Percentiles rank a stretch among this genome's conserved stretches.
These are phyloP conservation scores for Rhizopus delemar DNA, from an alignment of 371 early-diverging fungal genomes.

Conservation along the genomic window DNA sequence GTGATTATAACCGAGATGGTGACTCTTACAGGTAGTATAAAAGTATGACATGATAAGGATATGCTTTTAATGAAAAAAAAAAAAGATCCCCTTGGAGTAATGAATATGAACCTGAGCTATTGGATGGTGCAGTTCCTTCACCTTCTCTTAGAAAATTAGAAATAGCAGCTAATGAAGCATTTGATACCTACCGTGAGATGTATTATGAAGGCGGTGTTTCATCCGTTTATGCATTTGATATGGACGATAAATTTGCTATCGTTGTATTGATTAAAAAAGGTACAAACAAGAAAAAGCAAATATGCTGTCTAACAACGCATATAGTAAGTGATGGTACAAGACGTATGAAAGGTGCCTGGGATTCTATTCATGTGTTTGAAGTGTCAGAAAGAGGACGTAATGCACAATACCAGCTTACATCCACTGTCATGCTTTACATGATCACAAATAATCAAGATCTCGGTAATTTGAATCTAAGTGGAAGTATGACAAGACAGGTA, in stretches of 20 bases:
- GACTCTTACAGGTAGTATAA: constrained; percentile 82
- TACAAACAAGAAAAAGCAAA: constrained; percentile 26
- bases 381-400: constrained; percentile 80
- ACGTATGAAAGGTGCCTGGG: constrained; percentile 93
- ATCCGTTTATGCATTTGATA: constrained; percentile 83
- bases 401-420: constrained; percentile 92
- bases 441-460: constrained; percentile 65
- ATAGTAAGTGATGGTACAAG: constrained; percentile 66
- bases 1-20: constrained; percentile 96
- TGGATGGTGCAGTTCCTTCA: constrained; percentile 82
- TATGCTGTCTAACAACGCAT: not conserved
- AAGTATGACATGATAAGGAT: not conserved
- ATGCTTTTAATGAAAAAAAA: not conserved
- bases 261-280: constrained; percentile 96
- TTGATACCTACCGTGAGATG: constrained; percentile 93
- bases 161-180: constrained; percentile 92
- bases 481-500: constrained; percentile 92
- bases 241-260: constrained; percentile 89
- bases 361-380: constrained; percentile 97
- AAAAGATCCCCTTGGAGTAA: constrained; percentile 95
- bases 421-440: constrained; percentile 94
- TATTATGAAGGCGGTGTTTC: constrained; percentile 96
- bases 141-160: constrained; percentile 85
- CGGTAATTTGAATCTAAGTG: constrained; percentile 85
- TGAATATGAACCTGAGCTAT: constrained; percentile 86